Evolutionary conservation across 768 basidiomycete genomes (phyloP), one percentile per base, ranked within the genome.

Genomic region (Termitomyces eurrhizus): DNA sequence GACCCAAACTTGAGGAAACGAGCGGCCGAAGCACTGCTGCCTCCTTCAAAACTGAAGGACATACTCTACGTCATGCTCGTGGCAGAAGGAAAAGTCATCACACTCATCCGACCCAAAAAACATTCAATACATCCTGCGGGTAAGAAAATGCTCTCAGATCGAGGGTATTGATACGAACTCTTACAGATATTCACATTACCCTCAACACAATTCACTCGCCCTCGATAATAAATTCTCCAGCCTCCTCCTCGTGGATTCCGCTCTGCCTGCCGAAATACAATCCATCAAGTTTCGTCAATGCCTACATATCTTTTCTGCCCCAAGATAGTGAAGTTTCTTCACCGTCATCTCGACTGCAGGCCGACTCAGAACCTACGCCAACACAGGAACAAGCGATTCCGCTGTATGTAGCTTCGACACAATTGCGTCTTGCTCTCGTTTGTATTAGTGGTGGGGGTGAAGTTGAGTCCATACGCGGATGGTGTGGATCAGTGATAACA

Each of bases 251-350:
- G 7, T 99, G 95, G 93, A 83, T 98, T 8, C 97, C 97, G 2
- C 83, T 99, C 51, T 98, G 97, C 71, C 82, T 99, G 3, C 96
- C 97, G 0, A 95, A 94, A 72, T 98, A 92, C 78, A 93, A 98
- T 68, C 79, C 92, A 0, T 75, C 86, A 5, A 89, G 89, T 1
- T 98, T 98, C 72, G 87, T 96, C 32, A 93, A 99, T 70, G 90
- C 93, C 13, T 97, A 95, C 67, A 83, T 98, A 46, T 83, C 85
- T 3, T 93, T 90, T 70, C 71, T 89, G 32, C 79, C 82, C 46
- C 81, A 77, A 62, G 77, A 79, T 56, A 73, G 76, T 39, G 69
- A 67, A 3, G 58, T 49, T 6, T 56, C 64, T 36, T 61, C 55
- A 7, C 62, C 59, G 49, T 64, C 63, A 51, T 60, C 62, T 45